Evolutionary conservation across 2,329 filamentous ascomycete genomes (phyloP), one percentile per base, ranked within the genome.

Genomic region (Cladorrhinum sp.): DNA sequence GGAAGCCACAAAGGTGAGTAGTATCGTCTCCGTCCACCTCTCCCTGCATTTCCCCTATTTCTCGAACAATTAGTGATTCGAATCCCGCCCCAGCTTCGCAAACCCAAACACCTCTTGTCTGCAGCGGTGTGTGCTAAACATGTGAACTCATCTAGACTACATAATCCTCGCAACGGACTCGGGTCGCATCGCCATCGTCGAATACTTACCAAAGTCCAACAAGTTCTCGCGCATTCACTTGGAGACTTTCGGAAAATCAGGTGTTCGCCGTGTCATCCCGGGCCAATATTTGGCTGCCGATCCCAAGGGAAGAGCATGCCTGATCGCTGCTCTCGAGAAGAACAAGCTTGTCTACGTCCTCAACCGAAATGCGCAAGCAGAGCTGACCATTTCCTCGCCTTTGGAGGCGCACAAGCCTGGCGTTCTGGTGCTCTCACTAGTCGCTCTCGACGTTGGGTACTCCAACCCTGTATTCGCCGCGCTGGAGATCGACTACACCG

Each of bases 341-440:
- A 99, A 98, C 80, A 99, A 99, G 80, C 89, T 99, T 60, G 95
- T 99, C 68, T 99, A 99, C 77, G 94, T 99, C 70, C 82, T 99
- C 68, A 98, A 98, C 76, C 89, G 96, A 66, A 96, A 96, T 77
- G 86, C 92, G 2, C 92, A 98, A 76, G 93, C 93, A 18, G 91
- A 96, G 74, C 86, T 99, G 69, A 96, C 93, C 46, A 99, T 99
- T 55, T 99, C 95, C 4, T 99, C 95, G 14, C 95, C 95, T 0
- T 83, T 99, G 18, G 96, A 99, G 76, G 96, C 95, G 1, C 94
- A 99, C 76, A 96, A 95, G 74, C 87, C 92, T 12, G 92, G 94
- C 63, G 94, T 94, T 1, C 77, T 99, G 55, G 93, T 98, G 23
- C 91, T 96, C 68, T 90, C 91, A 28, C 82, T 98, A 69, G 89